Conservation (phyloP, 106 monocot genomes). For the Apostasia ramifera region DNA sequence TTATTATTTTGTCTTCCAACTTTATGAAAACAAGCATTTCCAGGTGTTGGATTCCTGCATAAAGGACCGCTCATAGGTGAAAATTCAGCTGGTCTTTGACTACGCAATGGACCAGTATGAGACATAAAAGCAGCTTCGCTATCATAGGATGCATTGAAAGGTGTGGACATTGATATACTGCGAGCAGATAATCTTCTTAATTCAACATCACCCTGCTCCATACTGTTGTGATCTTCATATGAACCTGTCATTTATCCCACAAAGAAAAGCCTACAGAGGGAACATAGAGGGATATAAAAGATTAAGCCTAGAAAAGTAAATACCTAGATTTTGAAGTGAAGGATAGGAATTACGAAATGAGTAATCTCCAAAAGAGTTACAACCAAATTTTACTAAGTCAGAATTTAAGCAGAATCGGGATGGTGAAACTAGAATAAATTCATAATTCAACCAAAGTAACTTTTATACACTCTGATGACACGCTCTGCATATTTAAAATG, state of each 20-base stretch:
- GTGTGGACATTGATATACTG: slow-evolving; percentile 38
- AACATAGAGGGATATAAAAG: too few species aligned
- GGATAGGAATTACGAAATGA: too few species aligned
- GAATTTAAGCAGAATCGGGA: too few species aligned
- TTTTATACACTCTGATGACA: too few species aligned
- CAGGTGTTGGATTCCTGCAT: background rate
- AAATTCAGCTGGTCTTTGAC: slow-evolving; percentile 17
- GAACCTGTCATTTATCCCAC: slow-evolving; percentile 18
- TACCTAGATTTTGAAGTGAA: too few species aligned
- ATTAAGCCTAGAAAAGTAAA: too few species aligned
- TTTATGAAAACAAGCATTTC: background rate
- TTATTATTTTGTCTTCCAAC: slow-evolving; percentile 1
- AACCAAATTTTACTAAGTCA: too few species aligned
- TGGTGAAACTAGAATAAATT: too few species aligned
- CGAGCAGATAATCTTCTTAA: slow-evolving; percentile 23
- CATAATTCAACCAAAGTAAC: too few species aligned
- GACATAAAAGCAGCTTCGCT: slow-evolving; percentile 25
- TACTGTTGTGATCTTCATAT: slow-evolving; percentile 26
- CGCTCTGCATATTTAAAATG: too few species aligned
- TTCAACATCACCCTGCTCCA: slow-evolving; percentile 19
- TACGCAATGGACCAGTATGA: slow-evolving; percentile 36
- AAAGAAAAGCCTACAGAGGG: too few species aligned
- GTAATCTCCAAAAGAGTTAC: too few species aligned
- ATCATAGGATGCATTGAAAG: slow-evolving; percentile 19
- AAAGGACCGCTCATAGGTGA: slow-evolving; percentile 16